Percentiles rank a stretch among this genome's conserved stretches.
These are phyloP conservation scores for Anaeramoeba flamelloides DNA, from an alignment of 78 protist species.

Conservation along the genomic window DNA sequence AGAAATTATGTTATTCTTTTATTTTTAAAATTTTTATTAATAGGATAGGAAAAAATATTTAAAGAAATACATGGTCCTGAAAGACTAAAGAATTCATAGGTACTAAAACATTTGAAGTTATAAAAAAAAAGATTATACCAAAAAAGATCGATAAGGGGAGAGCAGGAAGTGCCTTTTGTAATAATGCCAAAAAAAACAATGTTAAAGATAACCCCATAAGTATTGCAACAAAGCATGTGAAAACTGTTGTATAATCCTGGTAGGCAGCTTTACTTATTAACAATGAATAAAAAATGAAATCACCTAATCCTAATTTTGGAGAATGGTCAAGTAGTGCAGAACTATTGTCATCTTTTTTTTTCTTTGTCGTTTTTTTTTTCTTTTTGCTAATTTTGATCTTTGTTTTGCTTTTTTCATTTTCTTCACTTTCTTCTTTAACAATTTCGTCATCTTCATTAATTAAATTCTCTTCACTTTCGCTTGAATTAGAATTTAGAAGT, in stretches of 20 bases:
- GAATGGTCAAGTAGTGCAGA: neutral
- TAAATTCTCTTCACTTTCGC: neutral
- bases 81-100: no score
- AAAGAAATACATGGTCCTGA: no score
- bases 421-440: neutral
- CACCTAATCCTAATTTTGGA: conserved; percentile 87
- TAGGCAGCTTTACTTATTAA: conserved; percentile 73
- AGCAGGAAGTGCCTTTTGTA: conserved; percentile 78
- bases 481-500: neutral
- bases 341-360: neutral
- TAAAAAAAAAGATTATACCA: conserved; percentile 57
- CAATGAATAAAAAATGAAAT: conserved; percentile 79
- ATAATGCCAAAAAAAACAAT: conserved; percentile 46
- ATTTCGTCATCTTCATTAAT: neutral
- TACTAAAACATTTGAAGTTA: conserved; percentile 20
- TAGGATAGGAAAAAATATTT: no score
- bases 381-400: neutral
- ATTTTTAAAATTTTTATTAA: no score
- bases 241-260: conserved; percentile 24
- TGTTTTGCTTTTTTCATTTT: neutral
- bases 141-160: conserved; percentile 73
- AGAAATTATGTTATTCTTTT: no score
- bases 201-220: conserved; percentile 55
- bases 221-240: conserved; percentile 63
- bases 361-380: neutral